Conservation (phyloP, 495 filamentous ascomycete genomes). For the Darksidea phi region DNA sequence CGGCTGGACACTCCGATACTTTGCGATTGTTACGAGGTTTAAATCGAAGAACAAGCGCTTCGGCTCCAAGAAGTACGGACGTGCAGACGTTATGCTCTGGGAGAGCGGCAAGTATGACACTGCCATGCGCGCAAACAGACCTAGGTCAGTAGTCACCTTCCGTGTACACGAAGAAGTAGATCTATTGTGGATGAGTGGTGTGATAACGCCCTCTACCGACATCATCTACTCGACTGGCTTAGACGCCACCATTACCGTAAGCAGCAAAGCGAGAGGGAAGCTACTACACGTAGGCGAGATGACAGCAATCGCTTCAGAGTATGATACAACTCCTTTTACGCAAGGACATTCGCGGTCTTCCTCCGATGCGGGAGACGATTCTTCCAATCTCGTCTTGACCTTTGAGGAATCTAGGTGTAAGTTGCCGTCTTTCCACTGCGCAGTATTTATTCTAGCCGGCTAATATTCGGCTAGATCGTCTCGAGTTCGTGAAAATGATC, state of each 20-base stretch:
- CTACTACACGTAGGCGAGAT: slow-evolving; percentile 18
- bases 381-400: slow-evolving; percentile 14
- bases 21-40: slow-evolving; percentile 3
- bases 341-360: background rate
- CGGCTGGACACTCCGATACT: slow-evolving; percentile 25
- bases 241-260: slow-evolving; percentile 17
- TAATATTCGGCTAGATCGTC: slow-evolving; percentile 3
- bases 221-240: no score
- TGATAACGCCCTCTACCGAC: no score
- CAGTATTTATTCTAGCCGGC: background rate
- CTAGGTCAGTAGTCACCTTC: background rate
- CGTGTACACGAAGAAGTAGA: background rate
- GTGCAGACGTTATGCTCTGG: slow-evolving; percentile 26
- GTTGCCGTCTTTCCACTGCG: background rate
- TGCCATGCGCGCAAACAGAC: no score
- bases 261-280: slow-evolving; percentile 11
- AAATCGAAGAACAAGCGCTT: slow-evolving; percentile 13
- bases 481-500: slow-evolving; percentile 16
- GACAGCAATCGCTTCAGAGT: slow-evolving; percentile 9
- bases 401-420: slow-evolving; percentile 13
- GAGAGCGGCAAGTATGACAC: slow-evolving; percentile 7
- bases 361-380: background rate
- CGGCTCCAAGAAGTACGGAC: slow-evolving; percentile 7
- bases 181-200: no score
- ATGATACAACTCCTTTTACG: background rate